Base-by-base conservation (phyloP, 2,329 filamentous ascomycete species). In the Chaetomium globosum region DNA sequence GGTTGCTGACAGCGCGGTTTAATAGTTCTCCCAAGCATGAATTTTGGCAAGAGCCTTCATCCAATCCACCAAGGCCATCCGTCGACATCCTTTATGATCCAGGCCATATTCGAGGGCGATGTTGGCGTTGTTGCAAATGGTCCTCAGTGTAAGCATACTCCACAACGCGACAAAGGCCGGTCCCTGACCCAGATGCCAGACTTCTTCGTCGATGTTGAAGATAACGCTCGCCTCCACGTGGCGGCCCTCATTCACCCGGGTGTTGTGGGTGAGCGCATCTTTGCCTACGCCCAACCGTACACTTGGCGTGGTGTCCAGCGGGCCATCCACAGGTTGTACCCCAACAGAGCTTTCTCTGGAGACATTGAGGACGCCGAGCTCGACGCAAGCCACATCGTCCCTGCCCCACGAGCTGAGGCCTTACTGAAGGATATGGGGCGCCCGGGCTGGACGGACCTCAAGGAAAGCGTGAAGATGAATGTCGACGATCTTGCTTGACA, bases 251-350 rank as follows among this genome's bases (percentile, higher is more conserved):
- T 53, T 31, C 58, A 53, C 31, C 58, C 58, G 2, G 58, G 23
- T 5, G 58, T 60, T 28, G 48, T 21, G 16, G n/a, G 33, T 13
- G 59, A 61, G 59, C 59, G 59, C 23, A 55, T 61, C 4, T 61
- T 61, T 10, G 59, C 59, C 9, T 61, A 55, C 36, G 51, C 26
- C 26, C 23, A 31, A 2, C 59, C 58, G 1, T 60, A 26, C 58
- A 60, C 58, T n/a, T 60, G 58, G 58, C 58, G 46, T 30, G 58
- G 58, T 12, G 7, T 60, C 4, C 58, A 60, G 58, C 30, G 30
- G 4, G 7, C 23, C 1, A 16, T 60, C 4, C 46, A 53, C 48
- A 28, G 4, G n/a, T 31, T 60, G 30, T 52, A 60, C 28, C 58
- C 46, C 31, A 8, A 19, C 30, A 60, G 28, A 48, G 5, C 30